These are phyloP conservation scores for Plasmodium gaboni DNA, from an alignment of 169 alveolate species.

Conservation along the genomic window DNA sequence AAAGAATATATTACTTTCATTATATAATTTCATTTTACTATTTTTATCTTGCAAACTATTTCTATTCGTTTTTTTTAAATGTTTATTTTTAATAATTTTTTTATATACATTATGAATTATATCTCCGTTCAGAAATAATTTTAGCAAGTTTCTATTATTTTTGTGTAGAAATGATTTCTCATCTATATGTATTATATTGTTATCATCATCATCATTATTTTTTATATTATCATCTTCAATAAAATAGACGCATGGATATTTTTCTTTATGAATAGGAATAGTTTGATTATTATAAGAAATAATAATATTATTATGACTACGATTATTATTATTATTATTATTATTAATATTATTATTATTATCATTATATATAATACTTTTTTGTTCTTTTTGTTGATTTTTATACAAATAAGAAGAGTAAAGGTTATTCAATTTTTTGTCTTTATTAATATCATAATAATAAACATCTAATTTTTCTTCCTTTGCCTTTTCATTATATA, in stretches of 20 bases:
- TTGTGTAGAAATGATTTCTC: slow-evolving; percentile 48
- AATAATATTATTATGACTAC: no score
- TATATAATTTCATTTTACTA: slow-evolving; percentile 28
- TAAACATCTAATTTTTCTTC: neutral
- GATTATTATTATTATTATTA: neutral
- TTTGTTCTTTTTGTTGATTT: neutral
- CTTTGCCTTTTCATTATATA: slow-evolving; percentile 1
- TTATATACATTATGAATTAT: slow-evolving; percentile 15
- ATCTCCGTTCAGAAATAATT: slow-evolving; percentile 46
- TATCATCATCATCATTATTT: neutral
- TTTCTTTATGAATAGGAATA: no score
- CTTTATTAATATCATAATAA: no score
- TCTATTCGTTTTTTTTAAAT: neutral
- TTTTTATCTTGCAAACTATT: neutral
- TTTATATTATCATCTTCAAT: no score
- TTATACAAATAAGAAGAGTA: no score
- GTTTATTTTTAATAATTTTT: neutral
- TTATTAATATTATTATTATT: neutral
- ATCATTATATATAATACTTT: neutral
- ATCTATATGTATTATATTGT: neutral
- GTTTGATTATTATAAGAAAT: no score
- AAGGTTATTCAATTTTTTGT: no score
- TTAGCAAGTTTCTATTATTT: slow-evolving; percentile 31
- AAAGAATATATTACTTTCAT: slow-evolving; percentile 28
- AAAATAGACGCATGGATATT: no score